Evolutionary conservation across 2,329 filamentous ascomycete species (phyloP), one percentile per base, ranked within the genome.

Genomic region (Colletotrichum sp.): DNA sequence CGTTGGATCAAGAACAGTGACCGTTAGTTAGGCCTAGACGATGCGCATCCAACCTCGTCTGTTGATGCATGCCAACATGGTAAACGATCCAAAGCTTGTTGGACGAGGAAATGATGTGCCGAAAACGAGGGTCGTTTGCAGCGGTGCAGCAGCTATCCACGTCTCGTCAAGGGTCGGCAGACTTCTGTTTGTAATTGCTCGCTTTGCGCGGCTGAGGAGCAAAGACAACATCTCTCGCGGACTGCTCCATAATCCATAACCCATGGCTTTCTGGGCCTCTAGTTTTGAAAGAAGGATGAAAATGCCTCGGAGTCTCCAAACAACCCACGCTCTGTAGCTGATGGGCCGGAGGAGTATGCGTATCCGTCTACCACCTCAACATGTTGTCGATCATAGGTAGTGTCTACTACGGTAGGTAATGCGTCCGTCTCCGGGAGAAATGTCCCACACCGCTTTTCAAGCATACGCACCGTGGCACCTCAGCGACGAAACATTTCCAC

Each of bases 361-460:
- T 67, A 72, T 61, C 60, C 55, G 18, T 28, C 15, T 48, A 21
- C 43, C n/a, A 48, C 43, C 43, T 28, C 16, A 24, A 39, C 36
- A 24, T 26, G 26, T 16, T 48, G 69, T 67, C 71, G 68, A 63
- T 72, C 55, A 57, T 48, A 59, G 32, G 69, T 64, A 34, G 55
- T 43, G 24, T 32, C 43, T 32, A 67, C 63, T 32, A 21, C 48
- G 69, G 63, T 64, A 43, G 32, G 69, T 57, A 43, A 63, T 36
- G 72, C 39, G 68, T 48, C 72, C 63, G 32, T 39, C 32, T 34
- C n/a, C 21, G 32, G 8, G 57, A 28, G 64, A 73, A 34, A n/a
- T 30, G 63, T 67, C 43, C 64, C 57, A 67, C 73, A 75, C 73
- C 73, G 73, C 64, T 71, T 75, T 73, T 75, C 57, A 39, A 73